Percentiles rank a stretch among this genome's conserved stretches.
phyloP scores from a whole-genome alignment of 768 basidiomycete species.

The Boletus edulis region DNA sequence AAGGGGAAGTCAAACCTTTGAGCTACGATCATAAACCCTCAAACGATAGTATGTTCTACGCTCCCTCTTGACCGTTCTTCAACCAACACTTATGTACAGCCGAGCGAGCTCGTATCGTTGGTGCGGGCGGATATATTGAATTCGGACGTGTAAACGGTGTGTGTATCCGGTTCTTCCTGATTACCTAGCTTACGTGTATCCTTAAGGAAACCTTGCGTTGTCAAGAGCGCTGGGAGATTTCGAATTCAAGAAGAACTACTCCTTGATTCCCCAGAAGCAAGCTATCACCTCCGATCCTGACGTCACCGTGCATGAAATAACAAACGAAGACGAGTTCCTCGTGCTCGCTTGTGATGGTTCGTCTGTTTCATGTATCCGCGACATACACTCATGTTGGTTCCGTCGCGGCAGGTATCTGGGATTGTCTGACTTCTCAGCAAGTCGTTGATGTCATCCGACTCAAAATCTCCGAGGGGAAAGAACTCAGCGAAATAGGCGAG shows the following conservation, averaged over 20 bases:
- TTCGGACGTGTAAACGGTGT: slow-evolving; percentile 95
- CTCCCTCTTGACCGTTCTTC: not conserved
- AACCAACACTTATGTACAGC: slow-evolving; percentile 38
- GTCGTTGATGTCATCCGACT: slow-evolving; percentile 86
- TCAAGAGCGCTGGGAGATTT: slow-evolving; percentile 97
- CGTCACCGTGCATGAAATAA: slow-evolving; percentile 74
- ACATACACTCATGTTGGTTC: slow-evolving; percentile 3
- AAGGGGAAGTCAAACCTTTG: slow-evolving; percentile 83
- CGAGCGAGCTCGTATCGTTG: slow-evolving; percentile 82
- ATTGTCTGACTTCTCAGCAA: slow-evolving; percentile 92
- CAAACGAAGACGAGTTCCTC: slow-evolving; percentile 92
- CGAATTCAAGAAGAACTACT: slow-evolving; percentile 94
- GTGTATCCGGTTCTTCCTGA: slow-evolving; percentile 8
- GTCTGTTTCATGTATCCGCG: slow-evolving; percentile 17
- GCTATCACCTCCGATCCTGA: slow-evolving; percentile 96
- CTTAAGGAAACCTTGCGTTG: slow-evolving; percentile 86
- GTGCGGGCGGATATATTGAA: slow-evolving; percentile 94
- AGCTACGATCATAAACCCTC: slow-evolving; percentile 97
- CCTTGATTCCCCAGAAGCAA: slow-evolving; percentile 81
- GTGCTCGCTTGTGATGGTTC: slow-evolving; percentile 96
- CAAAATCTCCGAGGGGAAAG: slow-evolving; percentile 73
- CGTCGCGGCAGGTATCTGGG: slow-evolving; percentile 85
- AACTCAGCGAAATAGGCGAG: slow-evolving; percentile 82
- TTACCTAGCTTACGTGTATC: not conserved
- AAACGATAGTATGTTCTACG: slow-evolving; percentile 60